Percentiles rank a stretch among this genome's conserved stretches.
Evolutionary conservation across 768 basidiomycete genomes (phyloP).

Genomic region (Hydnomerulius pinastri): DNA sequence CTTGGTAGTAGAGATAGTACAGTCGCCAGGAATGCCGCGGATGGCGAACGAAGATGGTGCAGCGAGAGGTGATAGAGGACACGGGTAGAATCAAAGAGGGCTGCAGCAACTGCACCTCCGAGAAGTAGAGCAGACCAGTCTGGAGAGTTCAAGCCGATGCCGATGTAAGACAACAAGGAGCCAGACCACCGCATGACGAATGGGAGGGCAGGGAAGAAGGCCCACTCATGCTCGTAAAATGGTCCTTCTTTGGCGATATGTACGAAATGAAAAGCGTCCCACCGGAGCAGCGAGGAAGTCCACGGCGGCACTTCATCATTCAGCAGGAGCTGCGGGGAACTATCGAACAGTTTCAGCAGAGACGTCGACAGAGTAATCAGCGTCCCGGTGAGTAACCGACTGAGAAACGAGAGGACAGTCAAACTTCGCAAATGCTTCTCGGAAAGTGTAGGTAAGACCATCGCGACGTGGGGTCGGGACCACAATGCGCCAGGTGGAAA

Average conservation of each 20-base stretch:
- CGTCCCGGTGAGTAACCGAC: conserved; percentile 17
- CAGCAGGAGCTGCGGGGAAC: conserved; percentile 27
- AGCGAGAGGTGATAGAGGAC: conserved; percentile 62
- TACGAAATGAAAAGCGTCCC: conserved; percentile 87
- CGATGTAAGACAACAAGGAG: conserved; percentile 16
- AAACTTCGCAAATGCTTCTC: conserved; percentile 22
- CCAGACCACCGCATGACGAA: conserved; percentile 48
- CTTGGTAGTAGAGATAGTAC: conserved; percentile 77
- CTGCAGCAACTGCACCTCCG: conserved; percentile 38
- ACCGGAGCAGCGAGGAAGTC: conserved; percentile 56
- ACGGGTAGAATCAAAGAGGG: conserved; percentile 44
- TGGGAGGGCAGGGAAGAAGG: conserved; percentile 78
- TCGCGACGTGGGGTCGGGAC: not conserved
- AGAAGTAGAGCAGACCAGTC: conserved; percentile 33
- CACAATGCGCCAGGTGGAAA: too few relatives aligned
- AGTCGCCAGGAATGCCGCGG: conserved; percentile 61
- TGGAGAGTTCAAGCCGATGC: conserved; percentile 3
- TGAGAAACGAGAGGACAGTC: conserved; percentile 23
- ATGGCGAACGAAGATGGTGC: conserved; percentile 52
- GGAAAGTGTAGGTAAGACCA: conserved; percentile 1
- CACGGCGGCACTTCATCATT: conserved; percentile 10
- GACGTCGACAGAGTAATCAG: conserved; percentile 22
- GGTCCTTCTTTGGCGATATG: conserved; percentile 63
- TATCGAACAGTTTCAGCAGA: conserved; percentile 26
- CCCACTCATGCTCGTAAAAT: conserved; percentile 79